Conservation (phyloP, 306 rosid genomes). For the Styphnolobium japonicum region DNA sequence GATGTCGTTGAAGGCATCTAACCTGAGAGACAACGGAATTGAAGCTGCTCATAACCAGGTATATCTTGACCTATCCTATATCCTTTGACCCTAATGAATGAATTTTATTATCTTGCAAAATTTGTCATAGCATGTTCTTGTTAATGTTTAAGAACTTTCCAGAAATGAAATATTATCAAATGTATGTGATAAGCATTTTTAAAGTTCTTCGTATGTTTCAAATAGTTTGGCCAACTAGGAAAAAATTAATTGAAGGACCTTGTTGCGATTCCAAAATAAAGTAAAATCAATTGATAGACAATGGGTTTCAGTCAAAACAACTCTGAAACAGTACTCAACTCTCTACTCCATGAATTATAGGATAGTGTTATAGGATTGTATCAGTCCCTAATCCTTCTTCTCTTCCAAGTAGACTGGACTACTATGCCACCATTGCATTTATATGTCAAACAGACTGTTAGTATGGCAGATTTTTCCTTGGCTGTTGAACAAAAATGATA, state of each 20-base stretch:
- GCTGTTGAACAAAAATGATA: neutral
- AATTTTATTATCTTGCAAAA: conserved; percentile 11
- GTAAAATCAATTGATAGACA: neutral
- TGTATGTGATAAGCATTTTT: neutral
- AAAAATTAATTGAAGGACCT: too few relatives aligned
- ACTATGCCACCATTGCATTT: neutral
- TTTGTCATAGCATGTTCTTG: neutral
- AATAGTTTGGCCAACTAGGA: neutral
- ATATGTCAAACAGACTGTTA: neutral
- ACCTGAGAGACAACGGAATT: conserved; percentile 39
- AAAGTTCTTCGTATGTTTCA: neutral
- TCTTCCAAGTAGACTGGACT: too few relatives aligned
- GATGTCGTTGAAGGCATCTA: conserved; percentile 35
- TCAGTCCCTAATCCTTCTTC: too few relatives aligned
- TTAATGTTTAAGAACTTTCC: neutral
- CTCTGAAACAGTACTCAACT: too few relatives aligned
- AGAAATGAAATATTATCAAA: neutral
- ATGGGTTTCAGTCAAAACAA: neutral
- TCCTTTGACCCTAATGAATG: neutral
- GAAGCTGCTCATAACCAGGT: conserved; percentile 53
- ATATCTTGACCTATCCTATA: conserved; percentile 10
- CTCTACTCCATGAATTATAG: neutral
- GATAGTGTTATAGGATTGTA: too few relatives aligned
- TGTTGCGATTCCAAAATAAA: too few relatives aligned
- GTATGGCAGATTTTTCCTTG: neutral